These are phyloP conservation scores for Physocladia obscura DNA, from an alignment of 192 early-diverging fungal species.

Conservation along the genomic window DNA sequence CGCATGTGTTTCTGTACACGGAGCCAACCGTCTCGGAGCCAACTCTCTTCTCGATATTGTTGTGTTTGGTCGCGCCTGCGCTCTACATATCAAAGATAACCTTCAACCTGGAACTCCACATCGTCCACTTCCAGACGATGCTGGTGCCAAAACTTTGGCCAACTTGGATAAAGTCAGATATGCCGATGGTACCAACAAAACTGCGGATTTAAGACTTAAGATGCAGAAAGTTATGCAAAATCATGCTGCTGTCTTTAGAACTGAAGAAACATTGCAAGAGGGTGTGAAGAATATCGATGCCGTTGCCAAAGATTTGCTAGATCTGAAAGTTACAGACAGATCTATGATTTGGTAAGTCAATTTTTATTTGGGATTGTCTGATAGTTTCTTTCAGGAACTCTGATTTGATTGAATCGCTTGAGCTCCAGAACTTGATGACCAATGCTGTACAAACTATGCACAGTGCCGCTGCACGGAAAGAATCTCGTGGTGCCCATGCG, in stretches of 20 bases:
- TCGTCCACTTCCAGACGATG: conserved; percentile 74
- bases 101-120: conserved; percentile 87
- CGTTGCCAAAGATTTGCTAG: conserved; percentile 74
- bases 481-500: conserved; percentile 96
- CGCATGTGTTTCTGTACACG: conserved; percentile 97
- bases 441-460: conserved; percentile 87
- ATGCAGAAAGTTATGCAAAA: conserved; percentile 99
- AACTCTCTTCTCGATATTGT: conserved; percentile 98
- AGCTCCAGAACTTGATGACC: conserved; percentile 96
- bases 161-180: conserved; percentile 94
- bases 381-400: conserved; percentile 66
- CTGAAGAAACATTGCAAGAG: conserved; percentile 81
- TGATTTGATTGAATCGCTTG: conserved; percentile 92
- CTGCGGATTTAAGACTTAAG: conserved; percentile 82
- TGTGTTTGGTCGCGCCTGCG: conserved; percentile 95
- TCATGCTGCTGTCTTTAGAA: conserved; percentile 97
- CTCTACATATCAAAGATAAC: conserved; percentile 89
- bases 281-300: conserved; percentile 84
- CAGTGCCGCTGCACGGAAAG: conserved; percentile 87
- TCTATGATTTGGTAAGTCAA: conserved; percentile 82
- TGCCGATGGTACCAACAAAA: conserved; percentile 73
- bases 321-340: conserved; percentile 87
- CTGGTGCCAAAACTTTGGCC: conserved; percentile 85
- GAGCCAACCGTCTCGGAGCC: conserved; percentile 96
- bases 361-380: background rate